Evolutionary conservation across 108 stramenopile genomes (phyloP).

Genomic region (Fistulifera solaris): DNA sequence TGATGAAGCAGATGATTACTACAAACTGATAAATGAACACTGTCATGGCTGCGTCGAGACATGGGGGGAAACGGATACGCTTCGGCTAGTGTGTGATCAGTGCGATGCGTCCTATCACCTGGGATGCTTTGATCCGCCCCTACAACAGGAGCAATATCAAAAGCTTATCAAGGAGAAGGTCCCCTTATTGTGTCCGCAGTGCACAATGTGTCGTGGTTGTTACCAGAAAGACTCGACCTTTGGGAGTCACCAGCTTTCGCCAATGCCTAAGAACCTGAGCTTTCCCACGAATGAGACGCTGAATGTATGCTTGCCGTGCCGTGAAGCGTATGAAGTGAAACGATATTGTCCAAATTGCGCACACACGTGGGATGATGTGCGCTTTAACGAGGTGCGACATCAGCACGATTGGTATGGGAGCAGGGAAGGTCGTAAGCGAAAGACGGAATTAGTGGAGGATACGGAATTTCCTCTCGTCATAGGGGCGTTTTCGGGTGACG

Average conservation of each 20-base stretch:
- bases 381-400: slow-evolving; percentile 37
- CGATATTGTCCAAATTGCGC: slow-evolving; percentile 55
- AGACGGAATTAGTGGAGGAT: slow-evolving; percentile 16
- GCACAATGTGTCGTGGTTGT: slow-evolving; percentile 44
- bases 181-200: slow-evolving; percentile 29
- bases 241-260: slow-evolving; percentile 22
- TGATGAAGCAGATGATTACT: slow-evolving; percentile 5
- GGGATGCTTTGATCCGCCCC: slow-evolving; percentile 42
- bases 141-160: slow-evolving; percentile 24
- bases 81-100: slow-evolving; percentile 22
- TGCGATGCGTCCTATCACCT: slow-evolving; percentile 36
- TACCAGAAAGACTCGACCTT: slow-evolving; percentile 43
- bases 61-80: slow-evolving; percentile 21
- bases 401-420: slow-evolving; percentile 19
- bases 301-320: slow-evolving; percentile 43
- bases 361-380: slow-evolving; percentile 48
- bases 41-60: slow-evolving; percentile 43
- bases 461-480: slow-evolving; percentile 1
- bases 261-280: slow-evolving; percentile 26
- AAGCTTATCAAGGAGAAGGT: slow-evolving; percentile 15
- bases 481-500: slow-evolving; percentile 4
- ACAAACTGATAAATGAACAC: slow-evolving; percentile 11
- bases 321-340: slow-evolving; percentile 26
- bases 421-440: slow-evolving; percentile 30
- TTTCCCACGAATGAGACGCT: slow-evolving; percentile 21